Percentiles rank a stretch among this genome's conserved stretches.
phyloP scores from a whole-genome alignment of 345 rosid species.

The Moricandia arvensis region DNA sequence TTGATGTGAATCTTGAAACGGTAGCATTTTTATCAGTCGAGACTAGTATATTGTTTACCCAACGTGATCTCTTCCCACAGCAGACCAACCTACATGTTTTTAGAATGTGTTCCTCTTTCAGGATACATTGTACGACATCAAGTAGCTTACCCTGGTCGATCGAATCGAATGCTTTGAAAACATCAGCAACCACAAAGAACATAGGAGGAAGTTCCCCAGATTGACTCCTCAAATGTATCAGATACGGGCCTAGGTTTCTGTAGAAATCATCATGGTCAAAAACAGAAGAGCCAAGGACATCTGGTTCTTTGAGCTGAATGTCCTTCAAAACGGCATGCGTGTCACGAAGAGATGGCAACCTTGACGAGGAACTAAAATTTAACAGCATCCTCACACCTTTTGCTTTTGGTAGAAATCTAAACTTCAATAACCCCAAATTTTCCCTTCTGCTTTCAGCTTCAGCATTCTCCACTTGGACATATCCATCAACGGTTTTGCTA shows the following conservation, averaged over 20 bases:
- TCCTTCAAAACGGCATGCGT: constrained; percentile 71
- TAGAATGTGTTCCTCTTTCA: constrained; percentile 51
- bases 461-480: constrained; percentile 40
- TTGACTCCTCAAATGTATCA: constrained; percentile 52
- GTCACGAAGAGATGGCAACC: constrained; percentile 54
- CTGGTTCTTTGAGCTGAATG: constrained; percentile 60
- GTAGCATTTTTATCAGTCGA: constrained; percentile 31
- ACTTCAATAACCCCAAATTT: constrained; percentile 60
- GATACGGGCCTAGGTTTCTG: constrained; percentile 59
- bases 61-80: constrained; percentile 45
- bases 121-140: constrained; percentile 48
- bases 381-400: constrained; percentile 65
- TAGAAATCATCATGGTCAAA: constrained; percentile 85
- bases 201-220: constrained; percentile 44
- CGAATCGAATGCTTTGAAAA: constrained; percentile 83
- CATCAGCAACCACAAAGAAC: constrained; percentile 75
- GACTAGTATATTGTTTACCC: constrained; percentile 43
- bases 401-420: constrained; percentile 68
- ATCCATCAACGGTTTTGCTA: constrained; percentile 42
- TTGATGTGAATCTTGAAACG: constrained; percentile 41
- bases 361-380: constrained; percentile 63
- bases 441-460: constrained; percentile 44
- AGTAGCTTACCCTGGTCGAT: constrained; percentile 68
- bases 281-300: constrained; percentile 71
- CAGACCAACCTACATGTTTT: constrained; percentile 49